Evolutionary conservation across 768 basidiomycete species (phyloP), one percentile per base, ranked within the genome.

Genomic region (Mycena galopus): DNA sequence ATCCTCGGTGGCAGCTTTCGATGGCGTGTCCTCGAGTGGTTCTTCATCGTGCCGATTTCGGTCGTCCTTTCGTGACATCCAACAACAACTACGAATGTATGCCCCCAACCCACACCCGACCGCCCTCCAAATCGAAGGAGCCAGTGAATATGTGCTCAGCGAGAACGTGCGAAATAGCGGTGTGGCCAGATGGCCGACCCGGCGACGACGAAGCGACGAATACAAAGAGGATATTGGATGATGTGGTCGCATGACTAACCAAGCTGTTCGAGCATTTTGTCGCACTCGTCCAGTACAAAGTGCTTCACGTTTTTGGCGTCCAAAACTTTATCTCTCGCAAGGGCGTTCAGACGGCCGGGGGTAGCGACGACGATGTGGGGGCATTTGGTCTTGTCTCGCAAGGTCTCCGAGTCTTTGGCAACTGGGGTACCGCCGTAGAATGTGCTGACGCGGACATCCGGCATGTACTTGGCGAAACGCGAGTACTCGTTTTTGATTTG

Each of bases 261-360:
- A 87, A 99, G 96, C 91, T 96, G 94, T 90, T 99, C 98, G 82
- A 99, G 94, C 96, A 99, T 98, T 91, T 99, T 99, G 90, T 99
- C 98, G 90, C 98, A 99, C 88, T 99, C 98, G 90, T 99, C 98
- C 83, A 99, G 88, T 68, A 98, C 96, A 85, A 99, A 99, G 88
- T 99, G 97, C 86, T 99, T 99, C 84, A 99, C 96, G 80, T 95
- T 92, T 85, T 94, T 94, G 75, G 95, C 94, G 81, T 98, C 96
- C 84, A 99, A 83, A 78, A 94, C 90, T 88, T 99, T 99, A 86
- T 99, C 98, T 76, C 97, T 89, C 60, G 93, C 91, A 77, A 99
- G 93, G 66, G 97, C 97, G 81, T 98, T 98, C 82, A 98, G 88
- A 71, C 98, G 94, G 78, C 98, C 98, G 60, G 98, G 98, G 19